A percentile compares a stretch with the other conserved stretches of the same genome.
Evolutionary conservation across 2,329 filamentous ascomycete species (phyloP).

Genomic region (Diplocarpon mali): DNA sequence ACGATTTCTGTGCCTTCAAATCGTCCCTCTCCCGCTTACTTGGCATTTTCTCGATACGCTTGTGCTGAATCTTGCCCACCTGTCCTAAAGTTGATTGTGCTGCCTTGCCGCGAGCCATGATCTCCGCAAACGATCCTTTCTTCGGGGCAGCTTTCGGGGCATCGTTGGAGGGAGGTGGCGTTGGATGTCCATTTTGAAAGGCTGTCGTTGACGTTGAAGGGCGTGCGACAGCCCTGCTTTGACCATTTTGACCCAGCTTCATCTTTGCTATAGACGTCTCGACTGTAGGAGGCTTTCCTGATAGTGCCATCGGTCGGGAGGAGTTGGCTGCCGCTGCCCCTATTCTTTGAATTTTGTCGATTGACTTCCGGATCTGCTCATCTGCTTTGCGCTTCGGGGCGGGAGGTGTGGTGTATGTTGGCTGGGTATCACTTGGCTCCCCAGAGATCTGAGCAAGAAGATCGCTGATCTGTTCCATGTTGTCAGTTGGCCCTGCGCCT

Average conservation of each 20-base stretch:
- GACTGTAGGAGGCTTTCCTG: slow-evolving; percentile 3
- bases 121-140: slow-evolving; percentile 64
- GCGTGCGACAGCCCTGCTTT: background rate
- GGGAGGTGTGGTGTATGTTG: slow-evolving; percentile 22
- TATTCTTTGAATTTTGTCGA: slow-evolving; percentile 34
- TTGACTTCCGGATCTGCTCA: slow-evolving; percentile 34
- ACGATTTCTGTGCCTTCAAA: slow-evolving; percentile 18
- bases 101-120: slow-evolving; percentile 60
- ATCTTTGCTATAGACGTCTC: slow-evolving; percentile 17
- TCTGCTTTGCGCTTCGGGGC: slow-evolving; percentile 47
- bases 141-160: slow-evolving; percentile 40
- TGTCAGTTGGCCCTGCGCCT: background rate
- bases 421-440: slow-evolving; percentile 31
- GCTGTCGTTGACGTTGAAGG: slow-evolving; percentile 3
- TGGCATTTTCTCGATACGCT: slow-evolving; percentile 54
- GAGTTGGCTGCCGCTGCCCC: slow-evolving; percentile 18
- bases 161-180: slow-evolving; percentile 14
- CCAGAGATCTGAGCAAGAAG: slow-evolving; percentile 53
- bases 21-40: slow-evolving; percentile 38
- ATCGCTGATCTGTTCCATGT: slow-evolving; percentile 38
- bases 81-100: slow-evolving; percentile 50
- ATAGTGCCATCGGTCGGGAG: slow-evolving; percentile 12
- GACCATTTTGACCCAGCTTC: slow-evolving; percentile 9
- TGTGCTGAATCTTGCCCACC: slow-evolving; percentile 64
- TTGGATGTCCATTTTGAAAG: slow-evolving; percentile 21